phyloP scores from a whole-genome alignment of 2,329 filamentous ascomycete species.

The Dothideomycetidae sp. region DNA sequence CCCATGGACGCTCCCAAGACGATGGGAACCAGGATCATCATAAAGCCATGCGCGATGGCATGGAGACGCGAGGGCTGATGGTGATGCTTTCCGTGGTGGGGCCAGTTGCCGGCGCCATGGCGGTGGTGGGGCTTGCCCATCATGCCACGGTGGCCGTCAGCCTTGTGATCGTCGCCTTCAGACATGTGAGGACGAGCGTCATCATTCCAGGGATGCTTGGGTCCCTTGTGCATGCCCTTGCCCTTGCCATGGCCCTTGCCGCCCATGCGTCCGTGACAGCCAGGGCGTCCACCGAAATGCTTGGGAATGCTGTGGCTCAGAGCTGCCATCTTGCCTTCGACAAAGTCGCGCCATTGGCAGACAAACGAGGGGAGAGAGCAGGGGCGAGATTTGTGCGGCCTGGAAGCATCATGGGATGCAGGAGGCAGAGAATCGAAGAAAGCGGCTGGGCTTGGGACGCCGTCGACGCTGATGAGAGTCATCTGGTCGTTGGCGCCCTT shows the following conservation, averaged over 20 bases:
- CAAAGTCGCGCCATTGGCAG: slow-evolving; percentile 42
- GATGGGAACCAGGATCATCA: slow-evolving; percentile 50
- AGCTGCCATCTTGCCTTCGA: slow-evolving; percentile 32
- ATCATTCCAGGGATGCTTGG: slow-evolving; percentile 18
- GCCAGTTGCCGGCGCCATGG: slow-evolving; percentile 13
- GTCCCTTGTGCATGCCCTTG: slow-evolving; percentile 13
- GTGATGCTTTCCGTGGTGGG: slow-evolving; percentile 19
- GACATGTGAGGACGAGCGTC: slow-evolving; percentile 16
- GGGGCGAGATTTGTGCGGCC: slow-evolving; percentile 16
- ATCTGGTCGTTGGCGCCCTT: slow-evolving; percentile 43
- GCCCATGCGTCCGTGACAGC: slow-evolving; percentile 23
- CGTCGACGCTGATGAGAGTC: slow-evolving; percentile 37
- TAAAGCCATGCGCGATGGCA: slow-evolving; percentile 37
- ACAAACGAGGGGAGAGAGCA: slow-evolving; percentile 31
- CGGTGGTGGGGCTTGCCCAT: slow-evolving; percentile 12
- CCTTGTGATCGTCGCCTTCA: background rate
- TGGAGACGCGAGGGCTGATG: slow-evolving; percentile 29
- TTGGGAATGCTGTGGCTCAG: slow-evolving; percentile 19
- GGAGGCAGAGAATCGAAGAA: slow-evolving; percentile 16
- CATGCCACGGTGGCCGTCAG: background rate
- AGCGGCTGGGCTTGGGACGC: slow-evolving; percentile 12
- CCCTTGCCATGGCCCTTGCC: slow-evolving; percentile 14
- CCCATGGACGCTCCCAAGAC: slow-evolving; percentile 55
- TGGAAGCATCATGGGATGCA: slow-evolving; percentile 13
- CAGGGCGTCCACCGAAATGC: slow-evolving; percentile 19